phyloP scores from a whole-genome alignment of 2,329 filamentous ascomycete genomes.

The Hymenoscyphus albidus region DNA sequence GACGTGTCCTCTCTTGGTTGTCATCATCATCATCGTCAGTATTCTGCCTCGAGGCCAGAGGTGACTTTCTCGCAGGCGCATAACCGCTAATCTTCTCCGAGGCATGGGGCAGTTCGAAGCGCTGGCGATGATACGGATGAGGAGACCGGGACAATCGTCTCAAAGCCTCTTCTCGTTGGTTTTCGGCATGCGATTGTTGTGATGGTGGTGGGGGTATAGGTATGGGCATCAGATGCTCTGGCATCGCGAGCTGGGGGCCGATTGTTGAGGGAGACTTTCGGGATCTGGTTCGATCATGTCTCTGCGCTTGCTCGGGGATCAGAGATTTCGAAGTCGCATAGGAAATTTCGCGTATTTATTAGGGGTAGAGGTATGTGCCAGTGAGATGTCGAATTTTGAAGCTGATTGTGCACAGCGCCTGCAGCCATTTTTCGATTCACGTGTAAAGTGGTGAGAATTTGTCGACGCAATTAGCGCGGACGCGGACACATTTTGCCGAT shows the following conservation, averaged over 20 bases:
- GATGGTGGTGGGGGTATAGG: conserved; percentile 14
- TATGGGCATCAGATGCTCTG: conserved; percentile 25
- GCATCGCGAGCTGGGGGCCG: conserved; percentile 26
- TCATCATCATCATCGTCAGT: conserved; percentile 36
- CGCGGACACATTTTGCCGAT: too few relatives aligned
- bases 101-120: conserved; percentile 51
- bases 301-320: conserved; percentile 5
- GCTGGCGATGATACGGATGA: conserved; percentile 63
- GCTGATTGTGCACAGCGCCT: conserved; percentile 12
- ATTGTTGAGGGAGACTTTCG: conserved; percentile 16
- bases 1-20: conserved; percentile 23
- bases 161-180: conserved; percentile 24
- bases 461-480: not conserved
- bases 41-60: conserved; percentile 29
- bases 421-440: conserved; percentile 14
- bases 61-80: conserved; percentile 25
- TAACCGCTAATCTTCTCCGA: conserved; percentile 38
- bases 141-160: conserved; percentile 50
- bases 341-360: not conserved
- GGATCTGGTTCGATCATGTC: conserved; percentile 24
- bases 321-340: not conserved
- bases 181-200: conserved; percentile 25
- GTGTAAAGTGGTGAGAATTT: not conserved
- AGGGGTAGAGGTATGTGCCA: not conserved
- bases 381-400: not conserved